These are phyloP conservation scores for Debaryomyces udenii DNA, from an alignment of 1,139 yeast genomes.

Conservation along the genomic window DNA sequence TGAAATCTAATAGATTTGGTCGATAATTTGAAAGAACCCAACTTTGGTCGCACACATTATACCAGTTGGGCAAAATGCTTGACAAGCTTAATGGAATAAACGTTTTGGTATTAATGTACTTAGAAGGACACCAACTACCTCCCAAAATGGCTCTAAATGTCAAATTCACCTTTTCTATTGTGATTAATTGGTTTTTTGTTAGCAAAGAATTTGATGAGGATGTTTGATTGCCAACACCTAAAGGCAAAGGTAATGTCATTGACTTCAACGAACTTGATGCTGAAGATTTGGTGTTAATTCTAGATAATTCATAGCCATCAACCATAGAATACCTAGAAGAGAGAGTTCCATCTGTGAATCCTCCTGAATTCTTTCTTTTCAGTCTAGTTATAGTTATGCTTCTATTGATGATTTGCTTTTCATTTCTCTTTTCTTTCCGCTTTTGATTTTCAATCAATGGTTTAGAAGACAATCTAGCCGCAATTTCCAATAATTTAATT, in stretches of 20 bases:
- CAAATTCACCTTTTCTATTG: constrained; percentile 48
- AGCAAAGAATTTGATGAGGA: constrained; percentile 43
- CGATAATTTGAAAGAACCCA: constrained; percentile 51
- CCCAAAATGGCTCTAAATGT: constrained; percentile 56
- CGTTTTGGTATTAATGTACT: constrained; percentile 28
- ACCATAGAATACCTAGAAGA: constrained; percentile 47
- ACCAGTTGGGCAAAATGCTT: constrained; percentile 41
- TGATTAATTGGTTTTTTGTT: constrained; percentile 38
- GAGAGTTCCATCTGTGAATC: constrained; percentile 25
- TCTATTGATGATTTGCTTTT: constrained; percentile 48
- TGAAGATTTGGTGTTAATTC: constrained; percentile 48
- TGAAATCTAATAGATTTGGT: constrained; percentile 66
- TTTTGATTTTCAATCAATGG: constrained; percentile 35
- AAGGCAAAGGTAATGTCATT: constrained; percentile 45
- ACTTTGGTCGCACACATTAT: constrained; percentile 42
- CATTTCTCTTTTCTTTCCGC: constrained; percentile 15
- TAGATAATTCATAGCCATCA: constrained; percentile 54
- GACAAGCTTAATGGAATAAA: constrained; percentile 34
- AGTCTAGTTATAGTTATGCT: constrained; percentile 41
- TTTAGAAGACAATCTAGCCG: constrained; percentile 53
- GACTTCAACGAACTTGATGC: constrained; percentile 41
- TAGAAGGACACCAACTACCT: constrained; percentile 49
- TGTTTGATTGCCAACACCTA: constrained; percentile 46
- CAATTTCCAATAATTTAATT: constrained; percentile 60
- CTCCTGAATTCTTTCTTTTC: constrained; percentile 26